Base-by-base conservation (phyloP, 176 grass and related monocot species). In the Ensete glaucum region DNA sequence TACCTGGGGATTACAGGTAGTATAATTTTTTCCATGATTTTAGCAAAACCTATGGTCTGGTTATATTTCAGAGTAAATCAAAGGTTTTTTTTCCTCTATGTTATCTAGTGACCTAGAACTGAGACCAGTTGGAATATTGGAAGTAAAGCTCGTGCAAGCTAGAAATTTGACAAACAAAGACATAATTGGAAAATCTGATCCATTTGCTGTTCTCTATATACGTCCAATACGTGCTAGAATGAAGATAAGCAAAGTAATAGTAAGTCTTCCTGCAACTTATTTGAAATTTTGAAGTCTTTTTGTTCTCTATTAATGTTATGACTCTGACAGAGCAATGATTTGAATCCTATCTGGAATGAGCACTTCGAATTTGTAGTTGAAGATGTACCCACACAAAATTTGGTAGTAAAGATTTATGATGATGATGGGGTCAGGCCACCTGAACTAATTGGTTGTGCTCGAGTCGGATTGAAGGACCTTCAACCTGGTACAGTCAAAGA, bases 321-420 rank as follows among this genome's bases (percentile, higher is more conserved):
- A 43, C 34, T 81, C 62, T 50, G 81, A 51, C 85, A 93, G 94
- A 93, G 91, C 65, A 98, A 98, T 85, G 94, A 98, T 85, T 83
- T 98, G 80, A 93, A 98, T 53, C 94, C 94, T 20, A 93, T 98
- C 64, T 98, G 94, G 94, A 98, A 98, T 54, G 90, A 98, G 64
- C 90, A 90, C 74, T 98, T 91, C 1, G 90, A 98, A 84, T 91
- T 98, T 75, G 78, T 87, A 80, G 94, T 98, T 10, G 94, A 98
- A 81, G 94, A 98, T 76, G 62, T 85, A 22, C 87, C 94, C 66
- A 98, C 94, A 26, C 94, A 98, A 52, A 81, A 79, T 73, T 56
- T 98, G 82, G 93, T 88, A 2, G 72, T 98, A 27, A 98, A 93
- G 77, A 72, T 98, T 82, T 93, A 85, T 73, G 94, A 98, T 52